Percentiles rank a stretch among this genome's conserved stretches.
These are phyloP conservation scores for Cucurbita moschata DNA, from an alignment of 306 rosid genomes.

Conservation along the genomic window DNA sequence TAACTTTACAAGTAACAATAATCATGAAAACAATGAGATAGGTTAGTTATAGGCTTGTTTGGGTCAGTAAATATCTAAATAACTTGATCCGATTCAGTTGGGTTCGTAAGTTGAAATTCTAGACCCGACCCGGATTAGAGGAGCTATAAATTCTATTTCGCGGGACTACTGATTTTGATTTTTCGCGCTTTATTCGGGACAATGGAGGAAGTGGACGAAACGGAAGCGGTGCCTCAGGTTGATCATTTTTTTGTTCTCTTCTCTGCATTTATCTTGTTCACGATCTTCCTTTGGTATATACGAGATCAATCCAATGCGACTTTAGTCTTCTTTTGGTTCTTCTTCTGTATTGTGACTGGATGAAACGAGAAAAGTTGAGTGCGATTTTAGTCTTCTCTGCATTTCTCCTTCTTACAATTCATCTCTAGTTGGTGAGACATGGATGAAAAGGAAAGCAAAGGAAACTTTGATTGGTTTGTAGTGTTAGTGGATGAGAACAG, in stretches of 20 bases:
- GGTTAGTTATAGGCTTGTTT: too few species aligned
- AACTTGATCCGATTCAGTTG: too few species aligned
- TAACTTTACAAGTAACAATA: too few species aligned
- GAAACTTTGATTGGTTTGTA: background rate
- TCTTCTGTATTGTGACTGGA: background rate
- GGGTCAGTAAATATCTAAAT: too few species aligned
- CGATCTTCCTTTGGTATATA: background rate
- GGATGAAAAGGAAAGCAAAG: background rate
- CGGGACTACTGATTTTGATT: background rate
- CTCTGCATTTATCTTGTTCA: background rate
- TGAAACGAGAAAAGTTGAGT: background rate
- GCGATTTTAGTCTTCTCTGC: background rate
- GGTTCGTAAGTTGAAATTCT: too few species aligned
- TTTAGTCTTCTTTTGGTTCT: background rate
- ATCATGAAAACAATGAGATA: too few species aligned
- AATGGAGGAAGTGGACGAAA: constrained; percentile 84
- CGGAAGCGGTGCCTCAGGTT: constrained; percentile 78
- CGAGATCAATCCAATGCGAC: background rate
- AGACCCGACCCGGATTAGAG: background rate
- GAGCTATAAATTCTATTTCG: background rate
- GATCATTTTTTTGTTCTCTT: background rate
- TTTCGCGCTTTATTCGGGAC: background rate
- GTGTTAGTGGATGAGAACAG: background rate
- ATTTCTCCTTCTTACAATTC: background rate
- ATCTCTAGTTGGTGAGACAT: background rate